Conservation (phyloP, 2,329 filamentous ascomycete species). For the Didymella exigua region DNA sequence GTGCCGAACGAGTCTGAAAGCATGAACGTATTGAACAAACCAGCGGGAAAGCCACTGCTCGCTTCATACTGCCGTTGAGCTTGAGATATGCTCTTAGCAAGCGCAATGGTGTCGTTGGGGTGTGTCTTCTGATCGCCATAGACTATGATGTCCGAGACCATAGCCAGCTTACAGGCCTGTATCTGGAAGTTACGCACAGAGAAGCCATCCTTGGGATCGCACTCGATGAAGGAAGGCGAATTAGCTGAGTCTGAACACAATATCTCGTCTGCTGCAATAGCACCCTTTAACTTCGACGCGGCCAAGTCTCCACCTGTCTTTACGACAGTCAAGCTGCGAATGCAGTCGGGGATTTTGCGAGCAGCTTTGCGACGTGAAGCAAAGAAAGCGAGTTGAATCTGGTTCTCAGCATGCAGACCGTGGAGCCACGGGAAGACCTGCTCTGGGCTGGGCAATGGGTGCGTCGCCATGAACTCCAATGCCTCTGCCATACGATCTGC, state of each 20-base stretch:
- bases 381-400: slow-evolving; percentile 89
- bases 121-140: slow-evolving; percentile 76
- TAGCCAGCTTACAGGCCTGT: slow-evolving; percentile 84
- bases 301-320: slow-evolving; percentile 85
- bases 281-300: slow-evolving; percentile 80
- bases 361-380: slow-evolving; percentile 74
- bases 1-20: slow-evolving; percentile 51
- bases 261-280: slow-evolving; percentile 81
- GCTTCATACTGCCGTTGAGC: slow-evolving; percentile 77
- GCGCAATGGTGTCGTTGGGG: slow-evolving; percentile 67
- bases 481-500: slow-evolving; percentile 72
- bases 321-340: slow-evolving; percentile 82
- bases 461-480: slow-evolving; percentile 74
- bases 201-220: slow-evolving; percentile 88
- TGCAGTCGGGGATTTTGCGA: slow-evolving; percentile 73
- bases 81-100: slow-evolving; percentile 68
- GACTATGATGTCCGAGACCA: slow-evolving; percentile 88
- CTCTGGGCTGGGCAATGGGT: slow-evolving; percentile 83
- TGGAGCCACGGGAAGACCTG: slow-evolving; percentile 96
- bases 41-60: slow-evolving; percentile 63
- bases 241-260: slow-evolving; percentile 59
- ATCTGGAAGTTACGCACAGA: slow-evolving; percentile 98
- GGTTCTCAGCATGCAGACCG: slow-evolving; percentile 86
- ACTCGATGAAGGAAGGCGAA: slow-evolving; percentile 72
- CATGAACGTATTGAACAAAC: slow-evolving; percentile 84